Base-by-base conservation (phyloP, 495 filamentous ascomycete species). In the Trichoderma virens region DNA sequence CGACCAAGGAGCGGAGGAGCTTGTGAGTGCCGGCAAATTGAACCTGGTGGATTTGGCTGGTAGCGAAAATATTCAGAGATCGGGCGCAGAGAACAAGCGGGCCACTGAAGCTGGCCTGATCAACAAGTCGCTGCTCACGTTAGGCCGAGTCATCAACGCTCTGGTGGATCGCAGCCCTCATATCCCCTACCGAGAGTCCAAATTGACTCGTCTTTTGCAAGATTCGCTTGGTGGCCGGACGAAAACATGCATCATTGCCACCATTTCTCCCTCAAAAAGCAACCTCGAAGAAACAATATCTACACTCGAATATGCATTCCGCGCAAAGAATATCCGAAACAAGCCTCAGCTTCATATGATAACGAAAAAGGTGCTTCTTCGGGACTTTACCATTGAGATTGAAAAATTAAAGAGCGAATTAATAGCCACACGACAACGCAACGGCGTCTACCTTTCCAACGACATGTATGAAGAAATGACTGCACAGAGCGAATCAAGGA, bases 171-270 rank as follows among this genome's bases (percentile, higher is more conserved):
- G 87, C 68, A 86, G 89, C 71, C 80, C 86, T 0, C 94, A 98
- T 73, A 97, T 99, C 65, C 94, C 94, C 0, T 98, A 98, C 75
- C 79, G 94, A 65, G 94, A 98, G 74, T 98, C 94, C 1, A 99
- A 99, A 72, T 83, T 99, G 61, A 99, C 94, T 2, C 85, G 94
- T 27, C 79, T 98, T 2, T 78, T 98, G 60, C 94, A 98, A 86
- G 95, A 98, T 70, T 98, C 94, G 16, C 83, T 98, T 0, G 94
- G 94, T 59, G 94, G 94, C 13, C 86, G 87, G 59, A 98, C 94
- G 9, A 98, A 98, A 73, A 98, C 94, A 4, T 98, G 94, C 76
- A 98, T 98, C 67, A 97, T 98, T 69, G 95, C 94, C 3, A 98
- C 95, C 0, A 84, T 98, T 54, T 97, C 94, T 1, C 92, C 95